A percentile compares a stretch with the other conserved stretches of the same genome.
Conservation (phyloP, 2,329 filamentous ascomycete species). For the Fusarium sp. region DNA sequence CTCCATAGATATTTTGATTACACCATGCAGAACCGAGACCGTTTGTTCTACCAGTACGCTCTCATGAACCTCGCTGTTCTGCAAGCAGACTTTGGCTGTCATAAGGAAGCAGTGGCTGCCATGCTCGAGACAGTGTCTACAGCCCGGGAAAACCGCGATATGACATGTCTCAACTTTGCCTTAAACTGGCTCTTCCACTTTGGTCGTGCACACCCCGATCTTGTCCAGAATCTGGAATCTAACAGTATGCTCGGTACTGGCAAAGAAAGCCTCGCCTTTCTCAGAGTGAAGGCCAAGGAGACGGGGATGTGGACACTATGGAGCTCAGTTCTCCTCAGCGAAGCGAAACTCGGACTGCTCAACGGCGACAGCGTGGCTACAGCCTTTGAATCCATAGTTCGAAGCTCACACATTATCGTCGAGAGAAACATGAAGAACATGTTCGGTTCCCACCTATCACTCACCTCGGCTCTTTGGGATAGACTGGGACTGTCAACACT, state of each 20-base stretch:
- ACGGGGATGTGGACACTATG: slow-evolving; percentile 86
- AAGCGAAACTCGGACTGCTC: slow-evolving; percentile 82
- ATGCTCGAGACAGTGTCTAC: slow-evolving; percentile 96
- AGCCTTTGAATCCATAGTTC: slow-evolving; percentile 82
- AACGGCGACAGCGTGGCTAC: slow-evolving; percentile 73
- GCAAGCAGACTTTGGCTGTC: slow-evolving; percentile 94
- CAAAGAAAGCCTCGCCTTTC: slow-evolving; percentile 83
- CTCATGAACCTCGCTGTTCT: slow-evolving; percentile 92
- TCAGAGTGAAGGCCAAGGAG: slow-evolving; percentile 88
- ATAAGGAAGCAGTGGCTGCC: slow-evolving; percentile 87
- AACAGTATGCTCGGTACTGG: slow-evolving; percentile 81
- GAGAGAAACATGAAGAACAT: slow-evolving; percentile 78
- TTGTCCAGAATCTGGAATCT: slow-evolving; percentile 77
- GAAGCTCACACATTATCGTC: slow-evolving; percentile 85
- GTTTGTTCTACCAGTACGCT: slow-evolving; percentile 93
- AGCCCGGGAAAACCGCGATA: slow-evolving; percentile 93
- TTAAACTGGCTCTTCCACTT: slow-evolving; percentile 97
- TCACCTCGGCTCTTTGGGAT: slow-evolving; percentile 79
- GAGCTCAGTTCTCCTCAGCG: slow-evolving; percentile 84
- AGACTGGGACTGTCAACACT: slow-evolving; percentile 73
- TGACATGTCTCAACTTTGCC: slow-evolving; percentile 92
- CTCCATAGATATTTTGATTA: slow-evolving; percentile 98
- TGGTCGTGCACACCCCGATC: slow-evolving; percentile 82
- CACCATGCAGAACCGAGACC: slow-evolving; percentile 86
- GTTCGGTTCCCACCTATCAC: slow-evolving; percentile 78